Conservation (phyloP, 2,329 filamentous ascomycete genomes). For the Harringtonia lauricola region DNA sequence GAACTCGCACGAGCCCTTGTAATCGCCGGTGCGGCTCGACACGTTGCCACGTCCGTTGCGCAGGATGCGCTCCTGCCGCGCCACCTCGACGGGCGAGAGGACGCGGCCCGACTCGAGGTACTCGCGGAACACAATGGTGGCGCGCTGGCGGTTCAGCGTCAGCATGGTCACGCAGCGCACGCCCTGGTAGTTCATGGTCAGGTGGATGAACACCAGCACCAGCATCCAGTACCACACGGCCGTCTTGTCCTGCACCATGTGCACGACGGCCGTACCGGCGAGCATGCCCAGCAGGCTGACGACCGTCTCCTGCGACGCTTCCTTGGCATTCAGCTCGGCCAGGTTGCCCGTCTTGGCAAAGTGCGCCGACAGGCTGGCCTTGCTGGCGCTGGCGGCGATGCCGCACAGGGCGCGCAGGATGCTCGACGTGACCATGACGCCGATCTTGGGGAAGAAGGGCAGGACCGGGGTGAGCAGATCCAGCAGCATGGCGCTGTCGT, state of each 20-base stretch:
- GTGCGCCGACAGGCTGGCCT: constrained; percentile 83
- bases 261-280: constrained; percentile 70
- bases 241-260: constrained; percentile 55
- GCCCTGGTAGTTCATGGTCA: constrained; percentile 76
- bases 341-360: constrained; percentile 82
- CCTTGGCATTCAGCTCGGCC: constrained; percentile 88
- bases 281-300: constrained; percentile 84
- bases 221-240: constrained; percentile 68
- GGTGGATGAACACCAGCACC: constrained; percentile 61
- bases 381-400: constrained; percentile 80
- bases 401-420: constrained; percentile 61
- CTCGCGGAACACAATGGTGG: constrained; percentile 62
- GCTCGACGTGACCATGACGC: constrained; percentile 38
- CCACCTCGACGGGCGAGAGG: constrained; percentile 54
- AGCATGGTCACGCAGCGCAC: constrained; percentile 77
- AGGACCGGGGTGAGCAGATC: constrained; percentile 72
- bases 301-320: constrained; percentile 90
- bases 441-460: constrained; percentile 38
- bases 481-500: constrained; percentile 77
- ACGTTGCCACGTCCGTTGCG: constrained; percentile 34
- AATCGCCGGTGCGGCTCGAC: constrained; percentile 24
- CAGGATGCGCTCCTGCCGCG: constrained; percentile 55
- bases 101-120: constrained; percentile 39
- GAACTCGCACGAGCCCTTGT: constrained; percentile 21
- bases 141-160: constrained; percentile 76